Evolutionary conservation across 2,329 filamentous ascomycete species (phyloP).

Genomic region (Exophiala spinifera): DNA sequence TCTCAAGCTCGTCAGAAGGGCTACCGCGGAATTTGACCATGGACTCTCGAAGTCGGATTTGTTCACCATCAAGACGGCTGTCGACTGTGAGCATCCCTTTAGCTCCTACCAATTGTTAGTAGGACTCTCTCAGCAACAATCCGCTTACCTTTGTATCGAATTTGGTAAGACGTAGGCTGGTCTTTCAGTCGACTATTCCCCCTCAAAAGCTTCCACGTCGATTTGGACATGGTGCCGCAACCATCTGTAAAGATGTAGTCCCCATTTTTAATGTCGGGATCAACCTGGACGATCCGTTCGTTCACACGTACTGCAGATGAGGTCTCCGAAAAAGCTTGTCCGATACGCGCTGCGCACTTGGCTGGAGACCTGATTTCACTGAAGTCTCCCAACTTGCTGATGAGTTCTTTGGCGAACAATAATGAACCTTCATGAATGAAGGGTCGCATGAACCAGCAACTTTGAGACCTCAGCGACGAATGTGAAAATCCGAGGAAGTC

Average conservation of each 20-base stretch:
- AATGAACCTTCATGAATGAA: conserved; percentile 38
- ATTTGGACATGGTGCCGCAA: conserved; percentile 67
- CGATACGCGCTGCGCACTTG: conserved; percentile 58
- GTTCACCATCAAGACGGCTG: conserved; percentile 53
- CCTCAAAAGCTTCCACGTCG: conserved; percentile 57
- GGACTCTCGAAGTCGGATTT: conserved; percentile 63
- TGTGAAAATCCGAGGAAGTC: conserved; percentile 75
- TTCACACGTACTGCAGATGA: conserved; percentile 27
- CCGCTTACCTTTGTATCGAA: conserved; percentile 61
- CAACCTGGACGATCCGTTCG: not conserved
- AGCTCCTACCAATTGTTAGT: conserved; percentile 45
- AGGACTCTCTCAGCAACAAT: not conserved
- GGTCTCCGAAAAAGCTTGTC: conserved; percentile 72
- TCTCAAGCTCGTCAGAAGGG: conserved; percentile 59
- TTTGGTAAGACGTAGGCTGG: conserved; percentile 67
- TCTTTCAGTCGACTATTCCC: conserved; percentile 47
- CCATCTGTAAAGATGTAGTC: conserved; percentile 72
- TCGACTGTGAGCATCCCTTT: conserved; percentile 80
- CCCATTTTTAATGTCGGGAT: conserved; percentile 36
- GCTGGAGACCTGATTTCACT: conserved; percentile 52
- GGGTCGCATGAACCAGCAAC: conserved; percentile 63
- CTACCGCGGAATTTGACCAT: conserved; percentile 74
- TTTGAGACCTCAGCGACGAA: conserved; percentile 69
- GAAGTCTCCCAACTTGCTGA: conserved; percentile 51
- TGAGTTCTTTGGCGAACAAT: conserved; percentile 40